Conservation (phyloP, 1,139 yeast species). For the Sugiyamaella paludigena region DNA sequence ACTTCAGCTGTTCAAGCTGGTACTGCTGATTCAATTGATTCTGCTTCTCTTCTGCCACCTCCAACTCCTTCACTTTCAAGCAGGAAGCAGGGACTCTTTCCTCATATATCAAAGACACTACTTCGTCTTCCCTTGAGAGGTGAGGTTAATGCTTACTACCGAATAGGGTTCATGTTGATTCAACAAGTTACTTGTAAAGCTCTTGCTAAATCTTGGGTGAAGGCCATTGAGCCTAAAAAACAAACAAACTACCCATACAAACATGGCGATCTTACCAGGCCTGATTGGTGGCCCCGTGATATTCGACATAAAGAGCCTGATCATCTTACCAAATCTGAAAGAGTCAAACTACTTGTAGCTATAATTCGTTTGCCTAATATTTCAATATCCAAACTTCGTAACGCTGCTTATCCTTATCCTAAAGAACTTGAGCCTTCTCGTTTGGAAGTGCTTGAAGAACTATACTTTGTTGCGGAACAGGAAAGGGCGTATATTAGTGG, state of each 20-base stretch:
- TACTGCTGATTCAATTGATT: neutral
- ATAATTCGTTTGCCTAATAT: slow-evolving; percentile 41
- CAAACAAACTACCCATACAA: slow-evolving; percentile 66
- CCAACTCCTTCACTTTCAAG: neutral
- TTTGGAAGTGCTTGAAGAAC: slow-evolving; percentile 31
- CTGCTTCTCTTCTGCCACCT: neutral
- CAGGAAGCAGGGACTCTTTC: too few relatives aligned
- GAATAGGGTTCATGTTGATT: slow-evolving; percentile 29
- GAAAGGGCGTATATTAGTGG: slow-evolving; percentile 10
- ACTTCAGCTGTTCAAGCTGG: slow-evolving; percentile 1
- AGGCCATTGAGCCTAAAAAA: slow-evolving; percentile 61
- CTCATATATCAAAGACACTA: neutral
- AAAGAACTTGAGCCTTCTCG: slow-evolving; percentile 3
- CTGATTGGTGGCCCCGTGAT: slow-evolving; percentile 67
- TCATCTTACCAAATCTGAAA: slow-evolving; percentile 58
- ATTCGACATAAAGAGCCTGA: slow-evolving; percentile 72
- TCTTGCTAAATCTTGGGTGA: slow-evolving; percentile 68
- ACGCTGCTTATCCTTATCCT: slow-evolving; percentile 20
- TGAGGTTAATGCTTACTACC: slow-evolving; percentile 3
- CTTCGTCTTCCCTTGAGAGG: slow-evolving; percentile 8
- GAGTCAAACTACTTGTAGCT: slow-evolving; percentile 49
- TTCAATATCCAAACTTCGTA: slow-evolving; percentile 32
- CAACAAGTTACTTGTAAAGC: slow-evolving; percentile 60
- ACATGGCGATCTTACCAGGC: slow-evolving; percentile 47
- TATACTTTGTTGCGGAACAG: slow-evolving; percentile 31